Percentiles rank a stretch among this genome's conserved stretches.
Evolutionary conservation across 2,329 filamentous ascomycete species (phyloP).

Genomic region (Calonectria naviculata): DNA sequence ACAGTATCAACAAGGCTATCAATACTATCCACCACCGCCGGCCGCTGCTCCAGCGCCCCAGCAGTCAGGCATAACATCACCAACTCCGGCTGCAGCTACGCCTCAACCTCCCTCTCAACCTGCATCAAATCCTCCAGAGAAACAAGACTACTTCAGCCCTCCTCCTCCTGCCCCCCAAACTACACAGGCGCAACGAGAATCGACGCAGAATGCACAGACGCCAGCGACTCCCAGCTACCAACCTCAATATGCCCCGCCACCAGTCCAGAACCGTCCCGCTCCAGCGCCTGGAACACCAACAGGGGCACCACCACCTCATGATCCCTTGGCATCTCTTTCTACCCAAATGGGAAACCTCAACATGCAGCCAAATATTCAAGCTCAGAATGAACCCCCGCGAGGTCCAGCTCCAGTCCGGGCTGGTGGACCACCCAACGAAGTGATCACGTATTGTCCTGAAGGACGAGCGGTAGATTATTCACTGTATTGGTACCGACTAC

Average conservation of each 20-base stretch:
- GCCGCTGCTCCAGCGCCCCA: not conserved
- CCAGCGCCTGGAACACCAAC: not conserved
- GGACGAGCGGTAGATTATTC: constrained; percentile 40
- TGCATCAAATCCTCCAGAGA: not conserved
- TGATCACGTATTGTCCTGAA: constrained; percentile 43
- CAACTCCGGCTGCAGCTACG: not conserved
- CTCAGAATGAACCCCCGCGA: constrained; percentile 12
- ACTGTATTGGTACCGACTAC: constrained; percentile 46
- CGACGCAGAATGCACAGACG: not conserved
- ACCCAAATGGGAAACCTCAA: constrained; percentile 32
- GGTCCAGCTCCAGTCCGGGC: constrained; percentile 27
- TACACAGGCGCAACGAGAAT: not conserved
- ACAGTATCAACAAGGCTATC: constrained; percentile 11
- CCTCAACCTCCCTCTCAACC: not conserved
- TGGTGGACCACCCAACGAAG: constrained; percentile 35
- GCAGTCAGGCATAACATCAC: constrained; percentile 1
- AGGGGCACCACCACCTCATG: not conserved
- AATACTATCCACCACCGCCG: not conserved
- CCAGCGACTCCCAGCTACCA: not conserved
- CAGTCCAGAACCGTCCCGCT: not conserved
- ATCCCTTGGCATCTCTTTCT: constrained; percentile 21
- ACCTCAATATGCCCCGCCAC: not conserved
- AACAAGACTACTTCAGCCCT: not conserved
- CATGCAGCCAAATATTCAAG: constrained; percentile 1
- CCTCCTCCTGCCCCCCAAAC: not conserved